Evolutionary conservation across 1,139 yeast species (phyloP).

Genomic region (Sugiyamaella xylanicola): DNA sequence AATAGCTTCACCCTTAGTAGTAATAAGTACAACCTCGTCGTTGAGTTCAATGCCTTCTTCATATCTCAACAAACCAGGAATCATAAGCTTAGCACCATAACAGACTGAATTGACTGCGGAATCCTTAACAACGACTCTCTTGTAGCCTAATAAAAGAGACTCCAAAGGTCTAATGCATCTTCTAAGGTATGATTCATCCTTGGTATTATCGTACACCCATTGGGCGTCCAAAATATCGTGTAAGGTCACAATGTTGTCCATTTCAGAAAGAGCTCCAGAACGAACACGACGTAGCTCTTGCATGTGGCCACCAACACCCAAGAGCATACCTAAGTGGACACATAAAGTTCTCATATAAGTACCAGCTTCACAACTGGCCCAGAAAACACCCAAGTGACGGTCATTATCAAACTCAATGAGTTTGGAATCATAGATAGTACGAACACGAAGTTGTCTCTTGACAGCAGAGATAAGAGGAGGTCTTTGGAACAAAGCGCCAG

Average conservation of each 20-base stretch:
- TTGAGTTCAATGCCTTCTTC: slow-evolving; percentile 97
- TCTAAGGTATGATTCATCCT: slow-evolving; percentile 94
- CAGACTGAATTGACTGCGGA: slow-evolving; percentile 98
- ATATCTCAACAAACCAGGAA: slow-evolving; percentile 95
- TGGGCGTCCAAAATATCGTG: slow-evolving; percentile 98
- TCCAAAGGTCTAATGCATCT: slow-evolving; percentile 94
- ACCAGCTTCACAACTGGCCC: slow-evolving; percentile 99
- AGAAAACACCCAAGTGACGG: slow-evolving; percentile 95
- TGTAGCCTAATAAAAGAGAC: slow-evolving; percentile 88
- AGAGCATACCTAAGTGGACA: slow-evolving; percentile 96
- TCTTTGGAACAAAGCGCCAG: slow-evolving; percentile 98
- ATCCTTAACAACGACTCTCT: slow-evolving; percentile 96
- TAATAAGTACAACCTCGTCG: slow-evolving; percentile 96
- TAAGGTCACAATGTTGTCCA: slow-evolving; percentile 88
- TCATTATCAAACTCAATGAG: slow-evolving; percentile 95
- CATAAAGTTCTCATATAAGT: slow-evolving; percentile 99
- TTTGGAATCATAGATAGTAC: slow-evolving; percentile 96
- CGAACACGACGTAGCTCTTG: slow-evolving; percentile 99
- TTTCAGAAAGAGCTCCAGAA: slow-evolving; percentile 92
- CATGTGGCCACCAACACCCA: slow-evolving; percentile 99
- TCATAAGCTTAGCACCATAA: slow-evolving; percentile 98
- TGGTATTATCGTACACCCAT: slow-evolving; percentile 94
- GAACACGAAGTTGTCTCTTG: slow-evolving; percentile 96
- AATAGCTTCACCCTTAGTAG: slow-evolving; percentile 99
- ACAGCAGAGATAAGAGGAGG: slow-evolving; percentile 99